Conservation (phyloP, 2,329 filamentous ascomycete genomes). For the Fusarium siculi region DNA sequence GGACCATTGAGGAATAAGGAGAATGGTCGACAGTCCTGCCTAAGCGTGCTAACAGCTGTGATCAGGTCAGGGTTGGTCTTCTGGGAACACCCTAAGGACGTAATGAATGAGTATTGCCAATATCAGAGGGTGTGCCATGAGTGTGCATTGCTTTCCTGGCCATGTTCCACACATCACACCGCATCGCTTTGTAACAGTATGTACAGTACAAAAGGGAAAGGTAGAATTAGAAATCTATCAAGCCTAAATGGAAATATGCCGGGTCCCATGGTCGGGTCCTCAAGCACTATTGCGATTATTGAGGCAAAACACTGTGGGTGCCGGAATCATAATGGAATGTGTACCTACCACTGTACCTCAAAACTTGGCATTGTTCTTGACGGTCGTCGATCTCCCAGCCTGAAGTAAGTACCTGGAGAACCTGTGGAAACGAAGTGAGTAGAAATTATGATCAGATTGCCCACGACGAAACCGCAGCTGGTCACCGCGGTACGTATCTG, state of each 20-base stretch:
- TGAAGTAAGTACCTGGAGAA: background rate
- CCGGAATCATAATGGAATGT: slow-evolving; percentile 9
- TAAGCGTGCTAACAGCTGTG: slow-evolving; percentile 3
- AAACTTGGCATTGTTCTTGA: background rate
- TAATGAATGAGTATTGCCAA: slow-evolving; percentile 3
- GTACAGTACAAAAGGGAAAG: background rate
- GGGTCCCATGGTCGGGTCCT: background rate
- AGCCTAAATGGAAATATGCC: background rate
- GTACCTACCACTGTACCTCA: background rate
- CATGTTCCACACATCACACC: slow-evolving; percentile 32
- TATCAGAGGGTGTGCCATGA: slow-evolving; percentile 22
- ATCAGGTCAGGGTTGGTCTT: background rate
- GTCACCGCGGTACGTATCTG: slow-evolving; percentile 1
- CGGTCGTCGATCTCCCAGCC: background rate
- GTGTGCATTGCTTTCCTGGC: slow-evolving; percentile 14
- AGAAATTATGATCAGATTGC: background rate
- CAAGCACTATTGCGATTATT: background rate
- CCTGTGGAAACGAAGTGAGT: background rate
- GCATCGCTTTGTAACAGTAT: slow-evolving; percentile 19
- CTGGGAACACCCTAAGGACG: slow-evolving; percentile 11
- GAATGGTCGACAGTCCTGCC: slow-evolving; percentile 12
- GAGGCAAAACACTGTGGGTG: background rate
- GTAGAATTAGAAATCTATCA: background rate
- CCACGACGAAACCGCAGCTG: background rate
- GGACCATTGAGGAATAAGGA: slow-evolving; percentile 28